Conservation (phyloP, 768 basidiomycete genomes). For the Pholiota molesta region DNA sequence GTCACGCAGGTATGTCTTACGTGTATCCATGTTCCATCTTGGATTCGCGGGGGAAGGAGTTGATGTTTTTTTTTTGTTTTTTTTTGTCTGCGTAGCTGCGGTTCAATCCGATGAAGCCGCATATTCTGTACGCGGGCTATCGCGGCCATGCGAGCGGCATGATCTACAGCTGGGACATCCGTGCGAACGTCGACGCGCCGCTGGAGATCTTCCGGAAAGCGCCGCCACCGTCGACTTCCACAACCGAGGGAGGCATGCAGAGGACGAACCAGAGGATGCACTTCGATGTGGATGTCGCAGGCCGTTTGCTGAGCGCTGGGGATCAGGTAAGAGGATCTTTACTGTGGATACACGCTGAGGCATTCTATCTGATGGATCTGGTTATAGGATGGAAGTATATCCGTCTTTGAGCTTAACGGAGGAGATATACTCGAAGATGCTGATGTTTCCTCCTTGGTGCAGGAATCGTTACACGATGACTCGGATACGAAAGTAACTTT, state of each 20-base stretch:
- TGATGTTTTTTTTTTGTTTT: too few species aligned
- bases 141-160: slow-evolving; percentile 52
- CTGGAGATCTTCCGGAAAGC: slow-evolving; percentile 39
- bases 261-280: slow-evolving; percentile 73
- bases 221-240: too few species aligned
- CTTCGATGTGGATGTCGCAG: slow-evolving; percentile 79
- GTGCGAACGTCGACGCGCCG: slow-evolving; percentile 52
- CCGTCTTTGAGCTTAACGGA: slow-evolving; percentile 48
- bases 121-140: slow-evolving; percentile 80
- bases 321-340: slow-evolving; percentile 62
- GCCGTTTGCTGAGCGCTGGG: slow-evolving; percentile 65
- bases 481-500: background rate
- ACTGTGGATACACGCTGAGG: too few species aligned
- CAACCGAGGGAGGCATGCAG: too few species aligned
- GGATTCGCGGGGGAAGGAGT: too few species aligned
- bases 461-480: too few species aligned
- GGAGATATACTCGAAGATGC: background rate
- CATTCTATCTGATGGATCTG: too few species aligned
- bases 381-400: slow-evolving; percentile 58
- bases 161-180: slow-evolving; percentile 84
- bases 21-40: too few species aligned
- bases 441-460: too few species aligned
- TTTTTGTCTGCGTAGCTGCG: too few species aligned
- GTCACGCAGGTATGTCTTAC: slow-evolving; percentile 54
- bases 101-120: slow-evolving; percentile 73